A percentile compares a stretch with the other conserved stretches of the same genome.
These are phyloP conservation scores for Aureococcus anophagefferens DNA, from an alignment of 108 stramenopile species.

Conservation along the genomic window DNA sequence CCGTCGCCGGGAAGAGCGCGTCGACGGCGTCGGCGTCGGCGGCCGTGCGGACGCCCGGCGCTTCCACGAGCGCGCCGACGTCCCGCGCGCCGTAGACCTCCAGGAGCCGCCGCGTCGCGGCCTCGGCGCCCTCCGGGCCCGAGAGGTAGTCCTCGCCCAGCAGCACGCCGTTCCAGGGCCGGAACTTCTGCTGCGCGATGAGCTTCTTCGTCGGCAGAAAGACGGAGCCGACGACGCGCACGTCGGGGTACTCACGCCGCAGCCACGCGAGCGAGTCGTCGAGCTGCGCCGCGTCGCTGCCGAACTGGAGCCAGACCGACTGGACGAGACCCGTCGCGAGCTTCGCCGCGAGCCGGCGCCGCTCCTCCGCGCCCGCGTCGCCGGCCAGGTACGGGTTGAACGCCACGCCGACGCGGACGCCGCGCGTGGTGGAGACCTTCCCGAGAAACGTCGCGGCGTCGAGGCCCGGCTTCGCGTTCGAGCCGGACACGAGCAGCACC, in stretches of 20 bases:
- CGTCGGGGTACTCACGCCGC: not conserved
- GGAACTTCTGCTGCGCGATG: conserved; percentile 49
- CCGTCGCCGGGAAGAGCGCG: conserved; percentile 21
- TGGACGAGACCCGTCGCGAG: conserved; percentile 15
- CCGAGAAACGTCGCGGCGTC: not conserved
- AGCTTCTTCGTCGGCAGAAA: conserved; percentile 40
- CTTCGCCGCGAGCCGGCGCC: conserved; percentile 23
- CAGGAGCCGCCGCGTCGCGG: conserved; percentile 30
- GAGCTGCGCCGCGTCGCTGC: conserved; percentile 22
- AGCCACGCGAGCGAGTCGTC: conserved; percentile 13
- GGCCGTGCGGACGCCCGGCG: conserved; percentile 44
- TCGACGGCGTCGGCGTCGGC: conserved; percentile 25
- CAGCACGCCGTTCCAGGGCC: conserved; percentile 48
- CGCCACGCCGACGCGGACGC: conserved; percentile 24
- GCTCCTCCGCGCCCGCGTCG: conserved; percentile 22
- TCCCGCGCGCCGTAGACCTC: conserved; percentile 23
- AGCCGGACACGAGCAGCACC: conserved; percentile 29
- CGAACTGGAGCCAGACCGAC: conserved; percentile 43
- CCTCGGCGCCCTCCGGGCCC: conserved; percentile 16
- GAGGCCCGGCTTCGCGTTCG: conserved; percentile 9
- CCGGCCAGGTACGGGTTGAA: conserved; percentile 31
- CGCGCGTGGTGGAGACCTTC: not conserved
- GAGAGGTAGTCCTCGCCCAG: conserved; percentile 30
- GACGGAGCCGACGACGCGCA: conserved; percentile 22
- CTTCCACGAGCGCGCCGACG: conserved; percentile 38